These are phyloP conservation scores for Ajuga chamaepitys DNA, from an alignment of 257 asterid species.

Conservation along the genomic window DNA sequence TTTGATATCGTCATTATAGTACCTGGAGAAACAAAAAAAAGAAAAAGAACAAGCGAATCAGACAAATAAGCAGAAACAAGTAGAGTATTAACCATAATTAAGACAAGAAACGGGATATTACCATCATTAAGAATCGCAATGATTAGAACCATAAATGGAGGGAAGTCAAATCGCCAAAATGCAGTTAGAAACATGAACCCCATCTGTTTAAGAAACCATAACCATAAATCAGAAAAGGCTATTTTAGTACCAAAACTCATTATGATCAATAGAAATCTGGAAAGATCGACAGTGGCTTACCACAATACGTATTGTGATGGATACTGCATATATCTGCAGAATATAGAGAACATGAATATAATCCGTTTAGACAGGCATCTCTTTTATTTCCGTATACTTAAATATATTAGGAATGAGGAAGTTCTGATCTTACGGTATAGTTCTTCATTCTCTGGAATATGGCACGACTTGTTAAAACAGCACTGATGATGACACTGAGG, in stretches of 20 bases:
- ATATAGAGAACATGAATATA: background rate
- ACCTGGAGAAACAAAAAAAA: constrained; percentile 35
- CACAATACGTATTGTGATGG: constrained; percentile 71
- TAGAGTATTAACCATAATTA: background rate
- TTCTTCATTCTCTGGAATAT: constrained; percentile 72
- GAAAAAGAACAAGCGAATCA: background rate
- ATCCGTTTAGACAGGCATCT: background rate
- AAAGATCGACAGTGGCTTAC: constrained; percentile 23
- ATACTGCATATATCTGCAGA: constrained; percentile 65
- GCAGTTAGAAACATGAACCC: constrained; percentile 59
- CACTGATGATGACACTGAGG: constrained; percentile 55
- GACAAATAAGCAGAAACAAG: background rate
- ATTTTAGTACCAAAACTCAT: background rate
- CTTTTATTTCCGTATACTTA: too few species aligned
- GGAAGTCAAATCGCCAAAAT: constrained; percentile 58
- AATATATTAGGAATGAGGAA: background rate
- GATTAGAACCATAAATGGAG: constrained; percentile 72
- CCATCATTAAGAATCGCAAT: constrained; percentile 71
- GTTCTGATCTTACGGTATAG: constrained; percentile 29
- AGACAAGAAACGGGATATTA: background rate
- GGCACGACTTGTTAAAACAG: constrained; percentile 61
- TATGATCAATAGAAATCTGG: background rate
- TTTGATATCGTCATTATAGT: constrained; percentile 67
- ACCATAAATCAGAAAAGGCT: background rate
- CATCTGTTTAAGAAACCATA: constrained; percentile 29